These are phyloP conservation scores for Amauroascus niger DNA, from an alignment of 2,329 filamentous ascomycete species.

Conservation along the genomic window DNA sequence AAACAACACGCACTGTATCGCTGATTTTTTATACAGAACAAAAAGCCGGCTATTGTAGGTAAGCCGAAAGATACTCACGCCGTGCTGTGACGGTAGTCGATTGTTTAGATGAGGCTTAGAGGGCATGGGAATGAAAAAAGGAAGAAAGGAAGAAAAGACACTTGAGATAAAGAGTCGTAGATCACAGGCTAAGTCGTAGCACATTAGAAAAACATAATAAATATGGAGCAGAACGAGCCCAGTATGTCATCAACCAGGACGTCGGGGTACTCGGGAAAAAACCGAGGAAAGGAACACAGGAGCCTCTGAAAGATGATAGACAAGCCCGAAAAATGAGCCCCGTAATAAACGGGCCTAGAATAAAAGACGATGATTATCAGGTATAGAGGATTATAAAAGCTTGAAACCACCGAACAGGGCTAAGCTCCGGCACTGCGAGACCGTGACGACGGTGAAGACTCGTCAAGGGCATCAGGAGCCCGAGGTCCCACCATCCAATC, in stretches of 20 bases:
- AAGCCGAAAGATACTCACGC: no score
- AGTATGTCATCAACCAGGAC: background rate
- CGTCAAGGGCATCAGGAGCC: conserved; percentile 46
- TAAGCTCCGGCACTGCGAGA: conserved; percentile 16
- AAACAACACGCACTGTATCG: no score
- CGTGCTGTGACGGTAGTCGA: no score
- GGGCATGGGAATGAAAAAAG: no score
- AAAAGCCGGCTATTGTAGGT: no score
- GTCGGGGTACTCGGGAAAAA: background rate
- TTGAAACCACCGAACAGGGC: background rate
- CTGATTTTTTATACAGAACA: no score
- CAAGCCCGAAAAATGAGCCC: background rate
- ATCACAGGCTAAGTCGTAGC: background rate
- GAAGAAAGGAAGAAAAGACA: no score
- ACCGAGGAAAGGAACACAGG: background rate
- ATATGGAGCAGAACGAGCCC: background rate
- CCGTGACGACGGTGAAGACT: conserved; percentile 30
- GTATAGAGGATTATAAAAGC: no score
- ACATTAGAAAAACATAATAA: background rate
- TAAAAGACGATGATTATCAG: no score
- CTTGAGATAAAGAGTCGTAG: no score
- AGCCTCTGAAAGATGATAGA: background rate
- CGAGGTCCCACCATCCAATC: conserved; percentile 95
- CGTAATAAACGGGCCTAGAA: no score
- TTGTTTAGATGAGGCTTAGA: no score